Conservation (phyloP, 2,329 filamentous ascomycete species). For the Pseudopyrenochaeta lycopersici region DNA sequence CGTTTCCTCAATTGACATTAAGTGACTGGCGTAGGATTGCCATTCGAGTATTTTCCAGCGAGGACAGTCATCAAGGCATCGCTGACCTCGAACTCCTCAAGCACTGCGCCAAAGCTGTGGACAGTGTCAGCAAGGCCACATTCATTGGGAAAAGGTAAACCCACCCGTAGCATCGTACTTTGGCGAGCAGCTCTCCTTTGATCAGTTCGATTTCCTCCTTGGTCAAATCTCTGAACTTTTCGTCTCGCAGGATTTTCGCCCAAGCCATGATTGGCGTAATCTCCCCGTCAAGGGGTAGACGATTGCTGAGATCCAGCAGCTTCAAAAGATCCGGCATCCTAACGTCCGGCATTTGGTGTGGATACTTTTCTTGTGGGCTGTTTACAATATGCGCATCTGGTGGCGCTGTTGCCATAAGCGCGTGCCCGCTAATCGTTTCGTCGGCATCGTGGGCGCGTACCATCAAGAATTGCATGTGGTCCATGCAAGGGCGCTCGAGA, state of each 20-base stretch:
- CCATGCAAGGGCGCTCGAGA: slow-evolving; percentile 94
- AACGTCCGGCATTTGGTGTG: slow-evolving; percentile 78
- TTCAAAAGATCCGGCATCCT: slow-evolving; percentile 79
- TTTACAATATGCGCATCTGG: slow-evolving; percentile 70
- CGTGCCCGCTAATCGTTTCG: slow-evolving; percentile 79
- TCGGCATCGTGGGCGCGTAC: slow-evolving; percentile 62
- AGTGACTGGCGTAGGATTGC: slow-evolving; percentile 13
- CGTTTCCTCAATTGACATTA: slow-evolving; percentile 19
- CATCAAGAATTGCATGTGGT: slow-evolving; percentile 83
- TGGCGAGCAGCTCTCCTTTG: slow-evolving; percentile 76
- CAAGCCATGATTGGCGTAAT: slow-evolving; percentile 97
- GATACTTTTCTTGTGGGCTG: slow-evolving; percentile 65
- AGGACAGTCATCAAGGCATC: slow-evolving; percentile 80
- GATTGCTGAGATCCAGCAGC: slow-evolving; percentile 83
- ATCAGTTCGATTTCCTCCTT: slow-evolving; percentile 75
- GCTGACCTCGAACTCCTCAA: slow-evolving; percentile 76
- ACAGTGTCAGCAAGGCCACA: slow-evolving; percentile 10
- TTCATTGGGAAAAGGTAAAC: slow-evolving; percentile 46
- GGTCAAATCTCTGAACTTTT: slow-evolving; percentile 70
- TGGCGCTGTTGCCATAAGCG: slow-evolving; percentile 91
- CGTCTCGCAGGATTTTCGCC: slow-evolving; percentile 74
- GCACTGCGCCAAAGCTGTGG: slow-evolving; percentile 71
- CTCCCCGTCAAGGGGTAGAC: slow-evolving; percentile 84
- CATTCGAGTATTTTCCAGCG: slow-evolving; percentile 60
- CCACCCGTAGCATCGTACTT: slow-evolving; percentile 92